Percentiles rank a stretch among this genome's conserved stretches.
These are phyloP conservation scores for Coccomyxa subellipsoidea DNA, from an alignment of 163 green algal species.

Conservation along the genomic window DNA sequence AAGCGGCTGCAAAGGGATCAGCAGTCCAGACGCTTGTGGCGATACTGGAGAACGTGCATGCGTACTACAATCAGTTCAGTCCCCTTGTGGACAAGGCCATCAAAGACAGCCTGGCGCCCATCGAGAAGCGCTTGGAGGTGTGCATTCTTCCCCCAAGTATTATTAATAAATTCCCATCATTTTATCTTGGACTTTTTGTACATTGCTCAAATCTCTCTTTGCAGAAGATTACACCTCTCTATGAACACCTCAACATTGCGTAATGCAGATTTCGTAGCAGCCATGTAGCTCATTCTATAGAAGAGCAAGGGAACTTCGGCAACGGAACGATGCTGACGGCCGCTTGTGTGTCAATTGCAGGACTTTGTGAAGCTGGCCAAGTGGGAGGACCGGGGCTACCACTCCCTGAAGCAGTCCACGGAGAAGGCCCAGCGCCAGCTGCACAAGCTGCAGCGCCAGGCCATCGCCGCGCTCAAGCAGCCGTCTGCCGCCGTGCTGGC, in stretches of 20 bases:
- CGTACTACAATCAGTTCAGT: slow-evolving; percentile 84
- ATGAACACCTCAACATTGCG: too few species aligned
- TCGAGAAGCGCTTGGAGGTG: slow-evolving; percentile 84
- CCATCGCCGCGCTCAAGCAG: slow-evolving; percentile 40
- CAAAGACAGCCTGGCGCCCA: slow-evolving; percentile 45
- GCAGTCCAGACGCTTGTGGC: neutral
- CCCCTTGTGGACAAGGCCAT: slow-evolving; percentile 44
- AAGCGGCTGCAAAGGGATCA: neutral
- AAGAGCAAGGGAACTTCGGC: too few species aligned
- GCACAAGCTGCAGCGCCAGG: slow-evolving; percentile 52
- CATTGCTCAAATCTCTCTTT: too few species aligned
- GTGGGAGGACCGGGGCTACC: slow-evolving; percentile 97
- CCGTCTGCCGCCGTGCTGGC: slow-evolving; percentile 56
- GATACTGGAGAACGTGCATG: slow-evolving; percentile 61
- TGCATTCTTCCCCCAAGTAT: too few species aligned
- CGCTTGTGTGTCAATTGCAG: slow-evolving; percentile 12
- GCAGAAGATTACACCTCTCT: too few species aligned
- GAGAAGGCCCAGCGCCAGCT: slow-evolving; percentile 92
- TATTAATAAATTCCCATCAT: too few species aligned
- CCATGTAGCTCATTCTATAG: too few species aligned
- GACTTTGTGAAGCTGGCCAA: slow-evolving; percentile 94
- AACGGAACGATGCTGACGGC: too few species aligned
- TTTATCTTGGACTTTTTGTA: too few species aligned
- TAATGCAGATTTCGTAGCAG: too few species aligned
- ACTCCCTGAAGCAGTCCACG: slow-evolving; percentile 67